Percentiles rank a stretch among this genome's conserved stretches.
phyloP scores from a whole-genome alignment of 2,329 filamentous ascomycete genomes.

The Chaetomiaceae sp. region DNA sequence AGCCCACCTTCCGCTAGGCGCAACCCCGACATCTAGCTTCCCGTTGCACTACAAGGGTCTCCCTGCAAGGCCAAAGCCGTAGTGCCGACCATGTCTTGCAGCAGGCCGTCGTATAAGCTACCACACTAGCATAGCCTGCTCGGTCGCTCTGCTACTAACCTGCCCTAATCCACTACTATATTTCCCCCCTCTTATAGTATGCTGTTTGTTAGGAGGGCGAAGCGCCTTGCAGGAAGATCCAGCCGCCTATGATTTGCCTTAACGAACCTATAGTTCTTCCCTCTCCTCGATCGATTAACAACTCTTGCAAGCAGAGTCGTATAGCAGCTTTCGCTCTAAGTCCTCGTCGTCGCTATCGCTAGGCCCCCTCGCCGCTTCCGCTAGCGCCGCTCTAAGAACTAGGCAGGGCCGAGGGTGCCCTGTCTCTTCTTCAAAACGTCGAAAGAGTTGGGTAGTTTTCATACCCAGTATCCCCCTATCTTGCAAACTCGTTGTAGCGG shows the following conservation, averaged over 20 bases:
- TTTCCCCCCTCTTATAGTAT: neutral
- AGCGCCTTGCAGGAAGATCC: no score
- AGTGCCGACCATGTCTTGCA: neutral
- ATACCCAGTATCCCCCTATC: neutral
- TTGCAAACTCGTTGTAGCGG: neutral
- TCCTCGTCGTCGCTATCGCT: no score
- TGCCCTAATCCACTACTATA: neutral
- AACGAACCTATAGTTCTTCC: neutral
- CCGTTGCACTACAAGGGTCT: neutral
- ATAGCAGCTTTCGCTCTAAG: no score
- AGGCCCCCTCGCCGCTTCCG: neutral
- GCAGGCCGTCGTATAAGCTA: neutral
- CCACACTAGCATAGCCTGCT: neutral
- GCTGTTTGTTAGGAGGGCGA: neutral
- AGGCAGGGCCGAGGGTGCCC: neutral
- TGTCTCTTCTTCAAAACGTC: constrained; percentile 1
- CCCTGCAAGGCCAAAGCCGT: neutral
- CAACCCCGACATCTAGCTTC: no score
- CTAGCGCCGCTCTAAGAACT: neutral
- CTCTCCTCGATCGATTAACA: neutral
- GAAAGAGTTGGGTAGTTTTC: constrained; percentile 4
- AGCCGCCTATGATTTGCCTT: neutral
- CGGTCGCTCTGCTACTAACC: neutral
- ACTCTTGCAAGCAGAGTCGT: neutral
- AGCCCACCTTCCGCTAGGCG: no score